Base-by-base conservation (phyloP, 2,329 filamentous ascomycete genomes). In the Diaporthe sp. region DNA sequence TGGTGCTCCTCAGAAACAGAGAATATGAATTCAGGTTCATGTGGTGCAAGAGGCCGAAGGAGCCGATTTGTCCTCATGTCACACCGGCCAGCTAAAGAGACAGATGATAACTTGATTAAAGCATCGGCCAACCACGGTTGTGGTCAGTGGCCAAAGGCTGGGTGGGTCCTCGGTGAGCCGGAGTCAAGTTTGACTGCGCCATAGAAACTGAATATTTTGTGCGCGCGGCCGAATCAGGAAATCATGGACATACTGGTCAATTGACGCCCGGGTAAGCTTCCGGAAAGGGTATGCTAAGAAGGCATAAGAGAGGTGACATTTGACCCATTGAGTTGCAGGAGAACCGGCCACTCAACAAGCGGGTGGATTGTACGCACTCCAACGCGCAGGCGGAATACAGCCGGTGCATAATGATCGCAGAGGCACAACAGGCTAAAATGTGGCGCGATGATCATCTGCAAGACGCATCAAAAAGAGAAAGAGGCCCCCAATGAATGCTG, bases 391-490 rank as follows among this genome's bases (percentile, higher is more conserved):
- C 65, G 65, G 65, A 69, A 69, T n/a, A 22, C 31, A 55, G 65
- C 65, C 46, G 65, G 34, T 39, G 49, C 65, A 55, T 42, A 19
- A 13, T 37, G n/a, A 53, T 42, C n/a, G 49, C 65, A 31, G 34
- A 55, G 49, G 49, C 31, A 39, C 22, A 68, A 39, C 31, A 51
- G 62, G 44, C 62, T 68, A 39, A 68, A 37, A 7, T 13, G 31
- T 42, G 65, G 61, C 65, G n/a, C n/a, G 65, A 53, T 53, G 65
- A 46, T 53, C 65, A 68, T 39, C 65, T 68, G 65, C 65, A 68
- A 68, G 46, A 68, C 53, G 31, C 46, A 53, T 53, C 65, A 22
- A 68, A 68, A 68, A 53, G 65, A 53, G 65, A 53, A 68, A 68
- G 19, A 34, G 31, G 31, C 44, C 44, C 44, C 62, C 46, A 44